Evolutionary conservation across 345 rosid species (phyloP).

Genomic region (Melastoma malabathricum): DNA sequence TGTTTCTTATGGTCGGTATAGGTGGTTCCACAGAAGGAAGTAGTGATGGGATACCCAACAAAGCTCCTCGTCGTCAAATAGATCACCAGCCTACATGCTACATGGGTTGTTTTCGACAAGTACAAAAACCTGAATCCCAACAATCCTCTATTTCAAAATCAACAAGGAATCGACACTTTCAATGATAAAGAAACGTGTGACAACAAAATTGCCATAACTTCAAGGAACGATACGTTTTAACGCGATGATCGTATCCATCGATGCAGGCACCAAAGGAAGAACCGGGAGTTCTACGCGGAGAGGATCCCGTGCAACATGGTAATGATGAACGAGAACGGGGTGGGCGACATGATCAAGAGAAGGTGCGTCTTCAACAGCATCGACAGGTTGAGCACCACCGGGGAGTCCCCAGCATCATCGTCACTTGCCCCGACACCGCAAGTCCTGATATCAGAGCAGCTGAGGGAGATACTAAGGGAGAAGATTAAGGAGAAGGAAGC

Average conservation of each 20-base stretch:
- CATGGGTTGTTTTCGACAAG: slow-evolving; percentile 46
- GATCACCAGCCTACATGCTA: slow-evolving; percentile 25
- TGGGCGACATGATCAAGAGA: slow-evolving; percentile 25
- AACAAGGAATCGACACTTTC: too few relatives aligned
- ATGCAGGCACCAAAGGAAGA: slow-evolving; percentile 22
- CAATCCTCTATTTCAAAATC: too few relatives aligned
- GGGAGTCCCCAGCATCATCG: slow-evolving; percentile 18
- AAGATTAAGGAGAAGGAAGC: slow-evolving; percentile 1
- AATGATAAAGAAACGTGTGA: too few relatives aligned
- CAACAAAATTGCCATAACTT: too few relatives aligned
- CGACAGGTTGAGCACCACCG: slow-evolving; percentile 7
- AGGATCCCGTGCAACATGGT: slow-evolving; percentile 32
- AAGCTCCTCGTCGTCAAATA: slow-evolving; percentile 19
- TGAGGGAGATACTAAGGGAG: slow-evolving; percentile 8
- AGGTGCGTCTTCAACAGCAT: slow-evolving; percentile 10
- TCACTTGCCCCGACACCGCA: slow-evolving; percentile 21
- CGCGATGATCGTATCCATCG: neutral
- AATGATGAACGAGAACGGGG: slow-evolving; percentile 30
- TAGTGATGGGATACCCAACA: slow-evolving; percentile 41
- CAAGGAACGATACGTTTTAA: too few relatives aligned
- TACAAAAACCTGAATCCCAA: neutral
- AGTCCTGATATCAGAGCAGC: slow-evolving; percentile 15
- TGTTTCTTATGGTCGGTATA: neutral
- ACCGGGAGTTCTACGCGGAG: slow-evolving; percentile 19
- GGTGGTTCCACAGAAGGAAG: slow-evolving; percentile 31